Evolutionary conservation across 2,329 filamentous ascomycete genomes (phyloP), one percentile per base, ranked within the genome.

Genomic region (Xylaria hypoxylon): DNA sequence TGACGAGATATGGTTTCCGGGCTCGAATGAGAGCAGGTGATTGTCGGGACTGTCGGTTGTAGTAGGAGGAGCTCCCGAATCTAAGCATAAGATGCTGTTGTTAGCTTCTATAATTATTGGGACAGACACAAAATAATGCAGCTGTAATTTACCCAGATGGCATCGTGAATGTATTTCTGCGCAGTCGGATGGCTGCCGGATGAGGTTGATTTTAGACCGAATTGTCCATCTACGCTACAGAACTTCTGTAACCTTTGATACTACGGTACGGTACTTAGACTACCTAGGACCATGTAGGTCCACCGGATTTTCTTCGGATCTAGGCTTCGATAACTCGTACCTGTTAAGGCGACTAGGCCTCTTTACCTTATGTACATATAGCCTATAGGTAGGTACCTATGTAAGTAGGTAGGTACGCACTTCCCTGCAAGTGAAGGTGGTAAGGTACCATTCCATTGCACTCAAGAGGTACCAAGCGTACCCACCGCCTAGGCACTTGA

Each of bases 11-110:
- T 56, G 96, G 96, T 74, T 93, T 90, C 74, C 96, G 90, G 62
- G 96, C 95, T 77, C 96, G 92, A 78, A 97, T 90, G 71, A 99
- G 89, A 62, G 96, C 92, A 55, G 94, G 90, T 68, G 92, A 92
- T 80, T 96, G 94, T 71, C 92, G 90, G 82, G 92, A 92, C 76
- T 92, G 87, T 77, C 90, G 89, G 81, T 97, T 92, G 85, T 98
- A 99, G 86, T 99, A 99, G 71, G 93, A 94, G 48, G 82, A 83
- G 68, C 81, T 84, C 72, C 82, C 80, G 74, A 83, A 81, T 72
- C 79, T 82, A 65, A 22, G 51, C n/a, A 19, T 45, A 24, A 47
- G 58, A 44, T 31, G 22, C 22, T 31, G 22, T 15, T 24, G 42
- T 60, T 47, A 62, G 56, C 59, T 51, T 62, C 47, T 56, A 26